Evolutionary conservation across 345 rosid species (phyloP), one percentile per base, ranked within the genome.

Genomic region (Camelina laxa): DNA sequence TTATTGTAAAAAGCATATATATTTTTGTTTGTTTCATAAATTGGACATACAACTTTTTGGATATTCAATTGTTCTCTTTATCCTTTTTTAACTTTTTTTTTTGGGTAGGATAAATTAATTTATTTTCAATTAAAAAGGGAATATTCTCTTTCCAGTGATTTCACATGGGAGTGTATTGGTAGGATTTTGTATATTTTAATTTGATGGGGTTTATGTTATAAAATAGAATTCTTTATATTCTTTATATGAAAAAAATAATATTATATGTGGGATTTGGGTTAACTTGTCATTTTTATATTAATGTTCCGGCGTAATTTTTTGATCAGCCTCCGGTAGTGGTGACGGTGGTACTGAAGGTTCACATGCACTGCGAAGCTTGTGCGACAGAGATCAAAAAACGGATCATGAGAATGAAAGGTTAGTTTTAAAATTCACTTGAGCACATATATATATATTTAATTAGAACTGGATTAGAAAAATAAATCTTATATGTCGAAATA

Each of bases 351-450:
- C 85, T 95, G 3, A 84, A 74, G 73, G 96, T 90, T 42, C 85
- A 85, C 82, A 95, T 95, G 99, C 98, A 95, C 63, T 95, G 99
- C 51, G 99, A 95, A 56, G 98, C 93, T 49, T 95, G 99, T 79
- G 88, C 98, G 12, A 86, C 82, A 72, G 91, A 64, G 76, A 89
- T 90, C 80, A 87, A 90, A 87, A 95, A 92, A 85, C 90, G 96
- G 74, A 92, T 95, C 77, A 85, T 60, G 72, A 82, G 85, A 76
- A 92, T 95, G 96, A 86, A 92, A 88, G 99, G 99, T 84, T 45
- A 10, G 76, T 42, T 39, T 38, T 11, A 11, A 4, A 39, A 11
- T 39, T 39, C 42, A 0, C 42, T 10, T 10, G 13, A 39, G 41
- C 10, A 9, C 0, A 35, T 9, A 35, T 35, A 35, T 35, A 35